Percentiles rank a stretch among this genome's conserved stretches.
These are phyloP conservation scores for Rosa lucieae DNA, from an alignment of 306 rosid genomes.

Conservation along the genomic window DNA sequence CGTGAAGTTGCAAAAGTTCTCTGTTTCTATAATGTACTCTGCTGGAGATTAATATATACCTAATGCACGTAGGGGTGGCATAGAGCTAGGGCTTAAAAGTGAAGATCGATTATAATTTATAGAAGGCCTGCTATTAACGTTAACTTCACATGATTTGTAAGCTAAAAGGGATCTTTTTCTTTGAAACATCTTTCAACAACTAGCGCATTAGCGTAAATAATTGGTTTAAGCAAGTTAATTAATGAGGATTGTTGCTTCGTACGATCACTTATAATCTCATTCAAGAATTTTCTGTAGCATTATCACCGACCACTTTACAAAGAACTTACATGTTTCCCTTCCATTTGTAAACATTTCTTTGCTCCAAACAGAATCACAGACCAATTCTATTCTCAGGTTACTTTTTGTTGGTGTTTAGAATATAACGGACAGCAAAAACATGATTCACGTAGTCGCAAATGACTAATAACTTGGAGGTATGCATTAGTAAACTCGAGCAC, in stretches of 20 bases:
- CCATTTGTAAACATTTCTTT: not conserved
- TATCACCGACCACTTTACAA: not conserved
- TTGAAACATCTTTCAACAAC: not conserved
- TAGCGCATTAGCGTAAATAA: not conserved
- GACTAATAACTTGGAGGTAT: not conserved
- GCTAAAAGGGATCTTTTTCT: constrained; percentile 7
- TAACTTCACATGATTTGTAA: constrained; percentile 13
- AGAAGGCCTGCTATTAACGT: not conserved
- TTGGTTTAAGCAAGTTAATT: not conserved
- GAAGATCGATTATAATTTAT: not conserved
- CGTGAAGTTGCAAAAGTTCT: constrained; percentile 4
- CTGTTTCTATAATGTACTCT: not conserved
- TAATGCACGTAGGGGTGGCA: not conserved
- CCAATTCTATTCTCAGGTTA: not conserved
- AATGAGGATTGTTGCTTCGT: not conserved
- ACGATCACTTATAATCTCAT: not conserved
- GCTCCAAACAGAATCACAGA: not conserved
- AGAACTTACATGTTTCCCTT: not conserved
- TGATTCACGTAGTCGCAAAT: constrained; percentile 10
- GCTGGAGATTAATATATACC: not conserved
- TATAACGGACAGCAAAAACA: not conserved
- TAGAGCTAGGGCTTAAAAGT: constrained; percentile 10
- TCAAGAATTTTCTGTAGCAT: not conserved
- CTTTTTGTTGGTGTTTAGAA: not conserved
- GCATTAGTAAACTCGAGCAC: not conserved